Conservation (phyloP, 106 monocot genomes). For the Xerophyta viscosa region DNA sequence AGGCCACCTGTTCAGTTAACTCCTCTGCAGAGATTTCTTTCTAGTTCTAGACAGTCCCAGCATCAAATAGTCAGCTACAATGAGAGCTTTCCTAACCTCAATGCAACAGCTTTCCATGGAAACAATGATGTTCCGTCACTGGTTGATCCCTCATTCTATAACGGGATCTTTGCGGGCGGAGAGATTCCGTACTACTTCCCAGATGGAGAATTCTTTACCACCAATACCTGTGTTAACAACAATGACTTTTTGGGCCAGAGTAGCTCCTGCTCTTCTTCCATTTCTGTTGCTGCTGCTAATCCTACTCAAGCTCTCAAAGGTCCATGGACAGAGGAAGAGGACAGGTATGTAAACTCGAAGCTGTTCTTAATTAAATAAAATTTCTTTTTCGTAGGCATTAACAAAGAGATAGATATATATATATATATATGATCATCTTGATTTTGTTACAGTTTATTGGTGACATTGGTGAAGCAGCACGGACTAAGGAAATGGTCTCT, state of each 20-base stretch:
- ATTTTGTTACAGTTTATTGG: conserved; percentile 26
- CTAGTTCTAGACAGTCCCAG: not conserved
- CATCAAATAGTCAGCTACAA: not conserved
- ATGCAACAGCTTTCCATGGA: not conserved
- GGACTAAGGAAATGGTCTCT: conserved; percentile 69
- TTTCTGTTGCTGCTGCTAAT: not conserved
- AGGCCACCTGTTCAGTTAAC: conserved; percentile 2
- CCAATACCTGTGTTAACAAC: not conserved
- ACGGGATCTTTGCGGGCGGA: conserved; percentile 10
- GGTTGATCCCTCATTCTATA: not conserved
- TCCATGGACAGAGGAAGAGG: conserved; percentile 68
- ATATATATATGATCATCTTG: not conserved
- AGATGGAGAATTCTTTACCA: not conserved
- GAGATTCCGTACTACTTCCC: not conserved
- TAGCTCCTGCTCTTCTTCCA: conserved; percentile 7
- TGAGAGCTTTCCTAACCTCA: not conserved
- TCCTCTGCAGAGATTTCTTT: conserved; percentile 16
- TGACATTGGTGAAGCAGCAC: conserved; percentile 54
- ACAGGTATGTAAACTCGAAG: conserved; percentile 18
- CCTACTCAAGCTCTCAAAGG: conserved; percentile 30
- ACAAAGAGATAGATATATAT: not conserved
- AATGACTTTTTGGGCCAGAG: not conserved
- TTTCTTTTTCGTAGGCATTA: no score
- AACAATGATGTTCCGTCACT: not conserved
- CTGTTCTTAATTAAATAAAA: not conserved